A percentile compares a stretch with the other conserved stretches of the same genome.
These are phyloP conservation scores for Gracilaria gracilis DNA, from an alignment of 23 red algal genomes.

Conservation along the genomic window DNA sequence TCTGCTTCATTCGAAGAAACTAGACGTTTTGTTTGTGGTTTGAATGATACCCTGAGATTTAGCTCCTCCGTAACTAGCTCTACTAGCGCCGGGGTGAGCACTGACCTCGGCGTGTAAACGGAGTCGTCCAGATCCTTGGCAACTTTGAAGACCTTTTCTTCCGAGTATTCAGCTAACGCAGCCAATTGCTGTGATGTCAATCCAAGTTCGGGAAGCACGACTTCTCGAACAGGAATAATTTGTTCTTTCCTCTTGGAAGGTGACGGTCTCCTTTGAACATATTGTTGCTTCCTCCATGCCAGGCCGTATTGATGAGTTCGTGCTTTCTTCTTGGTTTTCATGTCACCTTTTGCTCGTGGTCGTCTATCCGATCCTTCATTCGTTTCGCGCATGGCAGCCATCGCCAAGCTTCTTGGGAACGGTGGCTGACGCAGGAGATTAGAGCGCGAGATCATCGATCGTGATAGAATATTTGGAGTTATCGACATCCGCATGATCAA, in stretches of 20 bases:
- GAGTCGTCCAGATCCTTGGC: conserved; percentile 40
- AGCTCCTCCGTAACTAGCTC: conserved; percentile 56
- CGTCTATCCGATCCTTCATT: conserved; percentile 15
- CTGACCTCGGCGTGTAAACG: conserved; percentile 30
- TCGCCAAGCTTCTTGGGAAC: background rate
- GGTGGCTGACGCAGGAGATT: background rate
- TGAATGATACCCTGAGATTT: background rate
- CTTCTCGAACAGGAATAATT: conserved; percentile 10
- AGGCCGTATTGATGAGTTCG: background rate
- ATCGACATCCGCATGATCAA: background rate
- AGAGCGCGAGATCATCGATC: too few relatives aligned
- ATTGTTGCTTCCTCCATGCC: conserved; percentile 15
- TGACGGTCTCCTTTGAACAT: background rate
- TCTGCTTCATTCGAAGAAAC: conserved; percentile 3
- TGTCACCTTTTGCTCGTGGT: background rate
- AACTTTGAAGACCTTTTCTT: conserved; percentile 22
- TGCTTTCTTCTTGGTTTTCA: background rate
- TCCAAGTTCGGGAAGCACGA: conserved; percentile 51
- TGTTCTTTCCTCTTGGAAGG: conserved; percentile 22
- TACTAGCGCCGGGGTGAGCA: conserved; percentile 54
- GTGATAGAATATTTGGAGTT: background rate
- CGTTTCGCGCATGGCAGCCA: background rate
- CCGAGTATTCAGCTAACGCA: conserved; percentile 29
- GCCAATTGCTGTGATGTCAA: conserved; percentile 36
- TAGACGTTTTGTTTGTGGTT: conserved; percentile 29